Evolutionary conservation across 2,329 filamentous ascomycete genomes (phyloP), one percentile per base, ranked within the genome.

Genomic region (Sordariomycetes sp.): DNA sequence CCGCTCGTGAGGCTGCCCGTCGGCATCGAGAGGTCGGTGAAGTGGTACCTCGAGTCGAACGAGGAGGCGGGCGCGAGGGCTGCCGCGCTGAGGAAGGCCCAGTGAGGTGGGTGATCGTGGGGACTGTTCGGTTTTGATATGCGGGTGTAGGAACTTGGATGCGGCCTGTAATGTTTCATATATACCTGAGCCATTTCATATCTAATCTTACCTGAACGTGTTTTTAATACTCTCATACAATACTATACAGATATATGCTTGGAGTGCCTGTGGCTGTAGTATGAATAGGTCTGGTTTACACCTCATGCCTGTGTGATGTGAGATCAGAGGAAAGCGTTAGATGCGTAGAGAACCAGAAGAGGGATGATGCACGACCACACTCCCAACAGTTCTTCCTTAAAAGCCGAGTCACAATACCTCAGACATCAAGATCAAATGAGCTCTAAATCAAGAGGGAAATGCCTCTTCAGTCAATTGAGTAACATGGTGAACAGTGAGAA

Each of bases 1-100:
- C 88, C 88, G 3, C 71, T 89, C 58, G 83, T 88, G 57, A 74
- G 76, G 50, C 72, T 91, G 59, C 79, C 85, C 61, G 86, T 90
- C 63, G 88, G 86, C 12, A 72, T 85, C 55, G 71, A 72, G 62
- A 74, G 76, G 58, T 75, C 79, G 11, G 80, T 84, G 20, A 67
- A 69, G 58, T 83, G 79, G 79, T 79, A 79, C 55, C 61, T 81
- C 58, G 78, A 80, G 61, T 74, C 81, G 65, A 76, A 80, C 61
- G 74, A 75, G 64, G 64, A 68, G 43, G 63, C 57, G 18, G 57
- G 59, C 24, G 59, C 55, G 12, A 35, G 34, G n/a, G 58, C 43
- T 22, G 53, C 48, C 10, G 54, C 46, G 56, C 55, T 55, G 55
- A 16, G 40, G 16, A 56, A 57, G 55, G 28, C 22, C 16, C 25